Evolutionary conservation across 2,329 filamentous ascomycete species (phyloP).

Genomic region (Lachnellula occidentalis): DNA sequence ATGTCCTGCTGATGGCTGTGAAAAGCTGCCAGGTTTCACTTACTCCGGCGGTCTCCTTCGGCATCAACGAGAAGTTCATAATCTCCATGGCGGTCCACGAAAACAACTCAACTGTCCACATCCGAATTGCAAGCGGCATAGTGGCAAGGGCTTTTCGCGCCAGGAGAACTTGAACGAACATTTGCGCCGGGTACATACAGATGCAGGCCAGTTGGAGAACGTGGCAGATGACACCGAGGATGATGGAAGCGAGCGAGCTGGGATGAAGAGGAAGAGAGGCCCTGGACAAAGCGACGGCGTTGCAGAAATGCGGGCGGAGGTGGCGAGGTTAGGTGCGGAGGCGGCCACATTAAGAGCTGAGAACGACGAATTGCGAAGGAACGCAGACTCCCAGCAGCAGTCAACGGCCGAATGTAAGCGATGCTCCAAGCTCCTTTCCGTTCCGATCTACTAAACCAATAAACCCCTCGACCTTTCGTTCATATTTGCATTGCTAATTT

Average conservation of each 20-base stretch:
- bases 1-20: conserved; percentile 75
- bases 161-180: conserved; percentile 95
- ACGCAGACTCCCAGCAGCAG: conserved; percentile 43
- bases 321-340: conserved; percentile 59
- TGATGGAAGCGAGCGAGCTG: conserved; percentile 41
- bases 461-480: not conserved
- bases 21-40: conserved; percentile 89
- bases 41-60: conserved; percentile 86
- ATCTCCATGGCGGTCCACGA: conserved; percentile 66
- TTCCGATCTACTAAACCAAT: not conserved
- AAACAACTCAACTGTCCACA: conserved; percentile 85
- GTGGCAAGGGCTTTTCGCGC: conserved; percentile 83
- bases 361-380: conserved; percentile 51
- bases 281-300: conserved; percentile 35
- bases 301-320: conserved; percentile 50
- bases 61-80: conserved; percentile 90
- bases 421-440: not conserved
- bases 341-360: conserved; percentile 62
- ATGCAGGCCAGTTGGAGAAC: conserved; percentile 32
- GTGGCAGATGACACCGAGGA: conserved; percentile 37
- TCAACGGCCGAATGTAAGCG: conserved; percentile 15
- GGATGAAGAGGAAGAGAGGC: conserved; percentile 40
- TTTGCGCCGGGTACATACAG: conserved; percentile 77
- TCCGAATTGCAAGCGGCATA: conserved; percentile 80
- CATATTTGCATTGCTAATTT: not conserved